These are phyloP conservation scores for Rhypophila decipiens DNA, from an alignment of 495 filamentous ascomycete genomes.

Conservation along the genomic window DNA sequence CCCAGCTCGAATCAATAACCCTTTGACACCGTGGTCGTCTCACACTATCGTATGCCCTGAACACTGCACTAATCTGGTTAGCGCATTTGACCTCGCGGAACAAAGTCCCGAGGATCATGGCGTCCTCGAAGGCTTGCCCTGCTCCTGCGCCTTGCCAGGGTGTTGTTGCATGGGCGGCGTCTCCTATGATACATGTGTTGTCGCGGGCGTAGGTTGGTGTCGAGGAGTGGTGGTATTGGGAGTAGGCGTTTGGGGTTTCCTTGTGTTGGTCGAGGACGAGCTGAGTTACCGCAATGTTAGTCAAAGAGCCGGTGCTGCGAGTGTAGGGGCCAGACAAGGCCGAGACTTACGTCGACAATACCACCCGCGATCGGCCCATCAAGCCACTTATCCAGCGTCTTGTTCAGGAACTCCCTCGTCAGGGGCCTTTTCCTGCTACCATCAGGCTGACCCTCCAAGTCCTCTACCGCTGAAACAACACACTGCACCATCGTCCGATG, in stretches of 20 bases:
- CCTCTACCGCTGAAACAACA: conserved; percentile 4
- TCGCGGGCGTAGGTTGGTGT: conserved; percentile 13
- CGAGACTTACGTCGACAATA: neutral
- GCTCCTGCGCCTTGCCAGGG: conserved; percentile 23
- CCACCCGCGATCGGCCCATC: neutral
- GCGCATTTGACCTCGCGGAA: neutral
- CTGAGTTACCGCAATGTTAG: too few relatives aligned
- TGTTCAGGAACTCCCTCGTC: neutral
- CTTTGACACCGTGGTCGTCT: conserved; percentile 16
- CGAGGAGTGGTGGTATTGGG: neutral
- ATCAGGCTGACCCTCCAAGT: neutral
- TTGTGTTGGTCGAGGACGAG: neutral
- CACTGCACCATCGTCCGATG: conserved; percentile 11
- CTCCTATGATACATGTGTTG: conserved; percentile 29
- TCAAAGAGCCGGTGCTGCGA: too few relatives aligned
- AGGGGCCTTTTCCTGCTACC: neutral
- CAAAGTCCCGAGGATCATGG: neutral
- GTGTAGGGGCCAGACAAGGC: too few relatives aligned
- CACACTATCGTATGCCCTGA: conserved; percentile 15
- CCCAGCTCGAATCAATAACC: conserved; percentile 25
- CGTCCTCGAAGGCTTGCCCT: neutral
- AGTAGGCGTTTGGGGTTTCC: neutral
- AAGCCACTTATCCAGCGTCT: neutral
- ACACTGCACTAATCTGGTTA: conserved; percentile 3
- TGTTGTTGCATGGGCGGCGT: conserved; percentile 37